Conservation (phyloP, 257 asterid genomes). For the Solanum chiquidenum region DNA sequence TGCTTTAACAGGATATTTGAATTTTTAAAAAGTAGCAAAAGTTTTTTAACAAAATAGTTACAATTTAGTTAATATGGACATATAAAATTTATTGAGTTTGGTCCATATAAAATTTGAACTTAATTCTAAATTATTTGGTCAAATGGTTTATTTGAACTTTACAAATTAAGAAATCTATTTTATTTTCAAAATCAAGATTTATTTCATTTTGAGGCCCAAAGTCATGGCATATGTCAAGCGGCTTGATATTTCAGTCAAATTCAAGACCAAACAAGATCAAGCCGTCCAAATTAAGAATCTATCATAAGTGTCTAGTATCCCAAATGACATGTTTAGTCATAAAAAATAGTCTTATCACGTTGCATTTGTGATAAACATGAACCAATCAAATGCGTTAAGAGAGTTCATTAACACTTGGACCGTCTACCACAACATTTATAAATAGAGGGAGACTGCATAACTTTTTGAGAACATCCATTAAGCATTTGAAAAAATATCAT, state of each 20-base stretch:
- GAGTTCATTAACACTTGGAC: neutral
- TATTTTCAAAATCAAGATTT: neutral
- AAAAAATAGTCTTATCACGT: neutral
- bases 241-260: too few species aligned
- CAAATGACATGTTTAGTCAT: neutral
- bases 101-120: neutral
- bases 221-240: neutral
- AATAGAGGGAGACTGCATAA: neutral
- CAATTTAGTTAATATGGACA: neutral
- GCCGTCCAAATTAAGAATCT: neutral
- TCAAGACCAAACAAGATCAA: too few species aligned
- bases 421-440: neutral
- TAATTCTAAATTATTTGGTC: neutral
- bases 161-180: neutral
- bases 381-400: neutral
- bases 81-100: neutral
- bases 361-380: neutral
- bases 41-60: too few species aligned
- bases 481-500: too few species aligned
- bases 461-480: too few species aligned
- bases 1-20: too few species aligned
- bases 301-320: neutral
- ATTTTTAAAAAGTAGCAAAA: too few species aligned
- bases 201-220: too few species aligned
- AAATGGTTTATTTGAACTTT: neutral